These are phyloP conservation scores for Podila epicladia DNA, from an alignment of 192 early-diverging fungal genomes.

Conservation along the genomic window DNA sequence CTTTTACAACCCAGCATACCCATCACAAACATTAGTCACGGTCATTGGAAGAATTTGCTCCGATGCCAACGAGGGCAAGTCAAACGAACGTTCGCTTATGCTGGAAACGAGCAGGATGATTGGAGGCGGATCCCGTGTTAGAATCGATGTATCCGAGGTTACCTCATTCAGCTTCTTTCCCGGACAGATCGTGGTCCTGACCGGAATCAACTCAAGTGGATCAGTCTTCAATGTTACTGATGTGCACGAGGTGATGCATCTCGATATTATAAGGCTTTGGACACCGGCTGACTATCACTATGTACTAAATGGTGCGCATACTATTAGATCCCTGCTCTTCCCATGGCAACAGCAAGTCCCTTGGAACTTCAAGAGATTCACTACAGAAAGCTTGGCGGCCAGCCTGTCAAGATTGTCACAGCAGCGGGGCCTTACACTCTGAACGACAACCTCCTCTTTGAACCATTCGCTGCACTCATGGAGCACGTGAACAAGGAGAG, in stretches of 20 bases:
- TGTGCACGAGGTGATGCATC: slow-evolving; percentile 57
- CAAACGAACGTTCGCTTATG: slow-evolving; percentile 77
- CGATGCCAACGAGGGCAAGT: slow-evolving; percentile 68
- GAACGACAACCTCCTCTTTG: slow-evolving; percentile 79
- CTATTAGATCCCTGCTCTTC: slow-evolving; percentile 61
- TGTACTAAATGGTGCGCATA: neutral
- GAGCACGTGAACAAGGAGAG: slow-evolving; percentile 61
- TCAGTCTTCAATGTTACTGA: slow-evolving; percentile 62
- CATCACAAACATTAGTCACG: slow-evolving; percentile 18
- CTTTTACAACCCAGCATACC: slow-evolving; percentile 25
- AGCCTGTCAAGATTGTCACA: slow-evolving; percentile 65
- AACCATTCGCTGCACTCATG: slow-evolving; percentile 85
- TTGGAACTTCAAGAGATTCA: slow-evolving; percentile 53
- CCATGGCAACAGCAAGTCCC: slow-evolving; percentile 55
- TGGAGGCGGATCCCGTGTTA: slow-evolving; percentile 76
- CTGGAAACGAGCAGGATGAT: slow-evolving; percentile 85
- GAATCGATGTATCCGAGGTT: slow-evolving; percentile 68
- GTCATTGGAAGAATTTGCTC: slow-evolving; percentile 81
- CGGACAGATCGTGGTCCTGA: slow-evolving; percentile 85
- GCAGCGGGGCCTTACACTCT: slow-evolving; percentile 91
- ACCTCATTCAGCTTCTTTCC: slow-evolving; percentile 84
- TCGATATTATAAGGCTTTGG: too few species aligned
- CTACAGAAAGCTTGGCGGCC: slow-evolving; percentile 31
- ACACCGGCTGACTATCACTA: too few species aligned
- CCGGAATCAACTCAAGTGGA: slow-evolving; percentile 71